phyloP scores from a whole-genome alignment of 1,284 basidiomycete species.

The Psilocybe mexicana region DNA sequence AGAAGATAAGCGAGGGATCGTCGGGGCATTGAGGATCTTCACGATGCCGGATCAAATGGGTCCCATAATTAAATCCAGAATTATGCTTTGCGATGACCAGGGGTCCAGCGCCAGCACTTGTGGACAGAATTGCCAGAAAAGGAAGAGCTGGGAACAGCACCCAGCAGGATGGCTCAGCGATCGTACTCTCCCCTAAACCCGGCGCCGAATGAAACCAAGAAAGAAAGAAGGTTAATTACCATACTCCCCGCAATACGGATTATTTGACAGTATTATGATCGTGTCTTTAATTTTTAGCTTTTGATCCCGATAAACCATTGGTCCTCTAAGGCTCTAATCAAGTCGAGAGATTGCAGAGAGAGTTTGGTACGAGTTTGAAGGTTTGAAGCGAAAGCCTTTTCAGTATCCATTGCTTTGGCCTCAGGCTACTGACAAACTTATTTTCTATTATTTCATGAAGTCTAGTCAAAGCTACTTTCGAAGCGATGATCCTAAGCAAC shows the following conservation, averaged over 20 bases:
- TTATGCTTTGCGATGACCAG: background rate
- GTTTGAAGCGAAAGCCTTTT: too few relatives aligned
- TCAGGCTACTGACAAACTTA: too few relatives aligned
- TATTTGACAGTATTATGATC: conserved; percentile 13
- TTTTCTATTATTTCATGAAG: too few relatives aligned
- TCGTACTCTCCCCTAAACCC: conserved; percentile 5
- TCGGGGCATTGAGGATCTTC: background rate
- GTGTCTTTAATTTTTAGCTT: conserved; percentile 9
- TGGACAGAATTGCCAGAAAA: conserved; percentile 7
- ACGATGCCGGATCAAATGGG: background rate
- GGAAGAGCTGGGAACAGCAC: conserved; percentile 7
- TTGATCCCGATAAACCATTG: conserved; percentile 20
- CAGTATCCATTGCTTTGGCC: too few relatives aligned
- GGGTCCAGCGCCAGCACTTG: background rate
- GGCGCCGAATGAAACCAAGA: conserved; percentile 10
- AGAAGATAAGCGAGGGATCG: background rate
- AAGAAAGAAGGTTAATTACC: conserved; percentile 12
- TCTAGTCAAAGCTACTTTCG: too few relatives aligned
- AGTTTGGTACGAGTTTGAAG: background rate
- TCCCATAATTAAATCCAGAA: conserved; percentile 2
- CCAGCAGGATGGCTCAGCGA: conserved; percentile 19
- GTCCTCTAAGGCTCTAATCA: background rate
- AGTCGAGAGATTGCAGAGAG: background rate
- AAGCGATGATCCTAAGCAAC: background rate
- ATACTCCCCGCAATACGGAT: conserved; percentile 11